phyloP scores from a whole-genome alignment of 2,329 filamentous ascomycete species.

The Waltergamsia citrina region DNA sequence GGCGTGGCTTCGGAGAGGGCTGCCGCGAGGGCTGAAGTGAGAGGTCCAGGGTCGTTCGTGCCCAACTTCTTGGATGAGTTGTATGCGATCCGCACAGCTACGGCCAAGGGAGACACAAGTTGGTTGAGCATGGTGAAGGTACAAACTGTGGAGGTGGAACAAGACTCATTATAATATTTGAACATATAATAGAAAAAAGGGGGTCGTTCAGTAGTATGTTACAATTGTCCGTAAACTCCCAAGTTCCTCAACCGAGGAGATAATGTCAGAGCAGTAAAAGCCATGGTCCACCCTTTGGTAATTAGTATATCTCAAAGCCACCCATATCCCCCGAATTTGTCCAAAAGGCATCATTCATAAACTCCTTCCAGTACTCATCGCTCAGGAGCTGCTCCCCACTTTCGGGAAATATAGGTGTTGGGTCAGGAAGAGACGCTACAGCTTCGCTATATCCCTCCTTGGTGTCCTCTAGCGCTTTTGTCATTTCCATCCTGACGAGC shows the following conservation, averaged over 20 bases:
- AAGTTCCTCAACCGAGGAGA: too few relatives aligned
- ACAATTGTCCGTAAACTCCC: too few relatives aligned
- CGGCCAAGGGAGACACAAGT: conserved; percentile 30
- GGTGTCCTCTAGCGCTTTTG: background rate
- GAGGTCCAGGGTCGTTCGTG: conserved; percentile 79
- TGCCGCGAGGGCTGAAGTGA: conserved; percentile 54
- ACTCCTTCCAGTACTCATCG: conserved; percentile 15
- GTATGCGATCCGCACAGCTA: conserved; percentile 37
- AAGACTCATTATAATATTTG: background rate
- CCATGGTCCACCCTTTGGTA: too few relatives aligned
- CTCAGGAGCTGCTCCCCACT: too few relatives aligned
- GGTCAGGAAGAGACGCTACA: too few relatives aligned
- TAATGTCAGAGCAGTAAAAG: too few relatives aligned
- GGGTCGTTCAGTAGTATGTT: too few relatives aligned
- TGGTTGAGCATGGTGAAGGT: conserved; percentile 47
- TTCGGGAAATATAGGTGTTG: background rate
- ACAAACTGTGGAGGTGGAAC: conserved; percentile 19
- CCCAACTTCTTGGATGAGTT: conserved; percentile 74
- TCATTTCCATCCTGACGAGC: conserved; percentile 11
- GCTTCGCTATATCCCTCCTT: too few relatives aligned
- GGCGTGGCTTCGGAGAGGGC: conserved; percentile 64
- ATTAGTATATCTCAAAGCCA: background rate
- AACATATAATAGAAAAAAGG: too few relatives aligned
- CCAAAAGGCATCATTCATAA: conserved; percentile 14
- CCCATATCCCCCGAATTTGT: conserved; percentile 9